Conservation (phyloP, 1,284 basidiomycete species). For the Apiotrichum mycotoxinovorans region DNA sequence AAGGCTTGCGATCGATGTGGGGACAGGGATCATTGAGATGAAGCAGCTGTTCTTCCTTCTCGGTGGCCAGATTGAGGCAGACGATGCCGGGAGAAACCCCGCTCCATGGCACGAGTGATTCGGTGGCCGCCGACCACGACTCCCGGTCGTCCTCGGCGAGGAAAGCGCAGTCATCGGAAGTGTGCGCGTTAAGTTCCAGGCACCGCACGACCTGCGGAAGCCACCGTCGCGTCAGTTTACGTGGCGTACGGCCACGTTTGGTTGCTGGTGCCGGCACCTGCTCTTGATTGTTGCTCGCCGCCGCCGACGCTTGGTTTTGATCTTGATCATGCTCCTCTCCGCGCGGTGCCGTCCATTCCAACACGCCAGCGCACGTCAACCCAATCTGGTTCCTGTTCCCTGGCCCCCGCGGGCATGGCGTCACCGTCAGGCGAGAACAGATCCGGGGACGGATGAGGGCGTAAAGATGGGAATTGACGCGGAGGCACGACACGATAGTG, state of each 20-base stretch:
- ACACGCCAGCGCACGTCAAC: background rate
- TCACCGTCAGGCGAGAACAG: background rate
- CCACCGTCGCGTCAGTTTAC: background rate
- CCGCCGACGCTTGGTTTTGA: too few relatives aligned
- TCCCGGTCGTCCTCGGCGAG: too few relatives aligned
- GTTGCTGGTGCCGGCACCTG: background rate
- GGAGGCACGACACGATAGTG: background rate
- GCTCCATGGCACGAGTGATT: background rate
- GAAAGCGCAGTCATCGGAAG: background rate
- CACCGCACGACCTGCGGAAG: background rate
- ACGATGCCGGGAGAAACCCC: background rate
- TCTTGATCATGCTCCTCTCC: too few relatives aligned
- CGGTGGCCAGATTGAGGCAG: background rate
- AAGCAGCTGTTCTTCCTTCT: background rate
- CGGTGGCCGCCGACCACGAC: too few relatives aligned
- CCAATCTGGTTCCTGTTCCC: too few relatives aligned
- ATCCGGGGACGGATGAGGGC: background rate
- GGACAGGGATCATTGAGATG: background rate
- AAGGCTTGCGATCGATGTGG: background rate
- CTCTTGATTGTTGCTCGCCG: too few relatives aligned
- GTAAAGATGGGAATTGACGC: slow-evolving; percentile 6
- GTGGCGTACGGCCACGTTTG: background rate
- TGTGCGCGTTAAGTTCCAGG: slow-evolving; percentile 3
- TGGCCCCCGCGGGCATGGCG: too few relatives aligned
- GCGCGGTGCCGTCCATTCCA: too few relatives aligned